Evolutionary conservation across 2,329 filamentous ascomycete genomes (phyloP).

Genomic region (Fusarium austroafricanum): DNA sequence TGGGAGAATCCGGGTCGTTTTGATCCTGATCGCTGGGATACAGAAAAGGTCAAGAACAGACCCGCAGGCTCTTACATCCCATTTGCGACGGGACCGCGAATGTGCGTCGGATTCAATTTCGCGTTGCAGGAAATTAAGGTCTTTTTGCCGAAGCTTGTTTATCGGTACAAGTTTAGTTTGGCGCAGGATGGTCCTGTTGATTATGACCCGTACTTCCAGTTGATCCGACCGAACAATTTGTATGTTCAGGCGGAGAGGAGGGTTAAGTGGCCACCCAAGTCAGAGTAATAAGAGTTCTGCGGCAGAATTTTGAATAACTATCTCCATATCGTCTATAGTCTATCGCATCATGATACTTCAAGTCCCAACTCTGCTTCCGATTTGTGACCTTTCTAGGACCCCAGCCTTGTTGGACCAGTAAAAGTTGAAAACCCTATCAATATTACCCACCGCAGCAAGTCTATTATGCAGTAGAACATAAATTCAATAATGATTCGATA

Average conservation of each 20-base stretch:
- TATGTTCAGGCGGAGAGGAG: conserved; percentile 60
- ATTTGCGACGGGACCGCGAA: conserved; percentile 67
- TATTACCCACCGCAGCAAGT: no score
- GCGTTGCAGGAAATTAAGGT: conserved; percentile 71
- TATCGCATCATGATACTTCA: no score
- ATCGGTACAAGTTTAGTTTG: conserved; percentile 65
- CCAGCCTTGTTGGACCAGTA: no score
- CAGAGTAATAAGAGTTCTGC: no score
- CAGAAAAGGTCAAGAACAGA: conserved; percentile 62
- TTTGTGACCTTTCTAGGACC: no score
- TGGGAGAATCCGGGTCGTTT: conserved; percentile 70
- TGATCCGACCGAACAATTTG: conserved; percentile 66
- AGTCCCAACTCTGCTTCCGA: no score
- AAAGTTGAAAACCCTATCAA: no score
- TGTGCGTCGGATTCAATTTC: conserved; percentile 74
- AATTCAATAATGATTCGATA: no score
- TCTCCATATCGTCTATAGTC: no score
- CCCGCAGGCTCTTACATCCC: conserved; percentile 66
- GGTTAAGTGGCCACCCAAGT: conserved; percentile 18
- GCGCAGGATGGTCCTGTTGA: conserved; percentile 63
- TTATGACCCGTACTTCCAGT: conserved; percentile 70
- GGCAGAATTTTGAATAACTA: no score
- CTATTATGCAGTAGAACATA: no score
- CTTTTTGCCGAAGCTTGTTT: conserved; percentile 67
- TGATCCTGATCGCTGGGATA: conserved; percentile 70